Evolutionary conservation across 2,329 filamentous ascomycete species (phyloP).

Genomic region (Diaporthe citri): DNA sequence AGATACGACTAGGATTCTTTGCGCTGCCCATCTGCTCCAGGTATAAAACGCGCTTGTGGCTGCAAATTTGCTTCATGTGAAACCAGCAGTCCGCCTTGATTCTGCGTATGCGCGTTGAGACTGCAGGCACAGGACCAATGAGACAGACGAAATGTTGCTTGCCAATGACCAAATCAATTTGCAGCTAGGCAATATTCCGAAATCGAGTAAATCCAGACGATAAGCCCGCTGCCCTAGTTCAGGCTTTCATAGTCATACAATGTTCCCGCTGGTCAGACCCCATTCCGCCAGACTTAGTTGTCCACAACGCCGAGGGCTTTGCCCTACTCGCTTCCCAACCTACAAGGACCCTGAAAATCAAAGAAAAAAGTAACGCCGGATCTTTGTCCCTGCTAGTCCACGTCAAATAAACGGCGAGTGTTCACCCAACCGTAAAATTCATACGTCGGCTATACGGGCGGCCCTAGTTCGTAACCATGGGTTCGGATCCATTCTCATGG

Average conservation of each 20-base stretch:
- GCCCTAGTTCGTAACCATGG: conserved; percentile 65
- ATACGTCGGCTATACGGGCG: background rate
- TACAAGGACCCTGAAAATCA: conserved; percentile 42
- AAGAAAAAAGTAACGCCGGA: conserved; percentile 39
- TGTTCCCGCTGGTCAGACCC: conserved; percentile 42
- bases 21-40: background rate
- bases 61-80: background rate
- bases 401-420: background rate
- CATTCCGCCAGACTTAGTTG: background rate
- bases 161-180: background rate
- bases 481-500: conserved; percentile 60
- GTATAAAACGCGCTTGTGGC: background rate
- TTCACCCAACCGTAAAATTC: background rate
- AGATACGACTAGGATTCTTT: background rate
- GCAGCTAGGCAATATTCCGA: background rate
- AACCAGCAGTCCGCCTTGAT: background rate
- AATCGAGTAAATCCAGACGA: background rate
- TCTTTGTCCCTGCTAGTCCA: background rate
- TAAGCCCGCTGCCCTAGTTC: background rate
- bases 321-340: conserved; percentile 37
- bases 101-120: background rate
- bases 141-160: background rate
- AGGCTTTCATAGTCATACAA: conserved; percentile 34
- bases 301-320: conserved; percentile 38
- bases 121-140: background rate